Base-by-base conservation (phyloP, 1,139 yeast species). In the Nadsonia commutata region DNA sequence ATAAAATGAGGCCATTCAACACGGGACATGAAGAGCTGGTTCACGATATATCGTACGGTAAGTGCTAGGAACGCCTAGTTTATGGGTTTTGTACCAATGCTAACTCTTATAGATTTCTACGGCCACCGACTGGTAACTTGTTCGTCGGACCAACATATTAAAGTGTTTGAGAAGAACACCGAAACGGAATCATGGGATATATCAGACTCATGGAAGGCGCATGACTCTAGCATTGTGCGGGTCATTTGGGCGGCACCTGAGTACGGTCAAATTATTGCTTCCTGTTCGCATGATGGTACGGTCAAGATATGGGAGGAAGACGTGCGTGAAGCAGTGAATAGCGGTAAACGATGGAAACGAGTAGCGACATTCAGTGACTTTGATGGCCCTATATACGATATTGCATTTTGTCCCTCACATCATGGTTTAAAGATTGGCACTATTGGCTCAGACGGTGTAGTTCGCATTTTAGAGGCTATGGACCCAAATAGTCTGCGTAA, bases 171-270 rank as follows among this genome's bases (percentile, higher is more conserved):
- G 56, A 40, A 40, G n/a, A 64, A 80, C 41, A 83, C 78, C 23
- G 52, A 50, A 18, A 56, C 52, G 9, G 67, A 66, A 31, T 72
- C 76, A 23, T 88, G 96, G 96, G 74, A 74, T 16, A 63, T 81
- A 45, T 78, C 79, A 52, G 95, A 86, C 60, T 78, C 82, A 50
- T 88, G 95, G 94, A 82, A 82, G 53, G 97, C 97, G 1, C 98
- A 90, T 58, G 95, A 90, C 54, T 80, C 94, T 6, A 77, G 88
- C 50, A 74, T 90, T 23, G 81, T 84, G 39, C 76, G 80, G 52
- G 68, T 90, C 4, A 76, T 78, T 43, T 90, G 96, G 94, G 96
- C 97, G 0, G 81, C 84, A 45, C 98, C 98, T 1, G 94, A 86
- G 59, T 86, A 78, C 59, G 93, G 95, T 3, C 83, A 84, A 55